phyloP scores from a whole-genome alignment of 2,329 filamentous ascomycete species.

The Aspergillus sp. region DNA sequence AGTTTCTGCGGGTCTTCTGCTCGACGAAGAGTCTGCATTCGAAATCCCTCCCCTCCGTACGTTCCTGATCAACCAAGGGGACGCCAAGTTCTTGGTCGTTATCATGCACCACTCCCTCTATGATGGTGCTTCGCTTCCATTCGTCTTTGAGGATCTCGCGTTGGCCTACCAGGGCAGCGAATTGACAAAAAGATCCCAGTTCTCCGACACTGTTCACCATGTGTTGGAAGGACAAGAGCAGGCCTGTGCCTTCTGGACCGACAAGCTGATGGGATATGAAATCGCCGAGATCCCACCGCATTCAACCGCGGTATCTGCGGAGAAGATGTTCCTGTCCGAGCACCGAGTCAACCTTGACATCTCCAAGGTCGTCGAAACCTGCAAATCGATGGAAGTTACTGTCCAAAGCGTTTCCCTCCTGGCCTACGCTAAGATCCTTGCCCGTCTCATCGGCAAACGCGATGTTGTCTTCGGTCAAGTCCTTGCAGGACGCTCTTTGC shows the following conservation, averaged over 20 bases:
- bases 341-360: constrained; percentile 13
- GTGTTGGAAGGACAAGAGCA: constrained; percentile 45
- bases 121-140: constrained; percentile 72
- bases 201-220: constrained; percentile 49
- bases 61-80: constrained; percentile 25
- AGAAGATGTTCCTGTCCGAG: constrained; percentile 15
- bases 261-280: constrained; percentile 17
- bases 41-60: constrained; percentile 26
- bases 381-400: constrained; percentile 23
- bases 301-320: constrained; percentile 1
- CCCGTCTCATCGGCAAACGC: constrained; percentile 22
- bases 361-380: constrained; percentile 10
- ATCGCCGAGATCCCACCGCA: constrained; percentile 16
- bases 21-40: constrained; percentile 15
- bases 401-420: constrained; percentile 25
- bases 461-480: constrained; percentile 46
- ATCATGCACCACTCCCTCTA: constrained; percentile 81
- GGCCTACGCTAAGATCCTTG: constrained; percentile 26
- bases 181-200: constrained; percentile 12
- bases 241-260: constrained; percentile 29
- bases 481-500: constrained; percentile 47
- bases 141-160: constrained; percentile 67
- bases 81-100: constrained; percentile 45
- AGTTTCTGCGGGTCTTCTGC: constrained; percentile 7
- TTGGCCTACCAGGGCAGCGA: constrained; percentile 52